These are phyloP conservation scores for Volvox africanus DNA, from an alignment of 139 green algal species.

Conservation along the genomic window DNA sequence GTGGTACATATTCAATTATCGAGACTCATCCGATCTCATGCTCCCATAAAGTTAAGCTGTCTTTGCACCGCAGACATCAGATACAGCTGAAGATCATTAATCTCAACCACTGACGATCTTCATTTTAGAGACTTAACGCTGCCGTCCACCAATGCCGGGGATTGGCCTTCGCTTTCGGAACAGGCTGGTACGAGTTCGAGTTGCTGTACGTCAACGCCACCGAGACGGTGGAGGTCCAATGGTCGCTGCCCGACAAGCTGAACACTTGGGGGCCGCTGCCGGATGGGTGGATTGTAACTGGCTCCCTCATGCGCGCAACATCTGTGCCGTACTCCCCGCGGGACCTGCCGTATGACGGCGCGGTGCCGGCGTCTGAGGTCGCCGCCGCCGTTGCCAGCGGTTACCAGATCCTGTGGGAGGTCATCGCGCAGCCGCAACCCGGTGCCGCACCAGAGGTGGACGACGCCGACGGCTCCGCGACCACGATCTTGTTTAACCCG, in stretches of 20 bases:
- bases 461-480: neutral
- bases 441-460: neutral
- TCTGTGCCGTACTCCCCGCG: neutral
- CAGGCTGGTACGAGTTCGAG: conserved; percentile 43
- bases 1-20: too few species aligned
- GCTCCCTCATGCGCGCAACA: neutral
- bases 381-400: neutral
- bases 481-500: neutral
- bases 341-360: neutral
- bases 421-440: too few species aligned
- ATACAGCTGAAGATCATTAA: too few species aligned
- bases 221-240: neutral
- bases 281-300: neutral
- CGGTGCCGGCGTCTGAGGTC: neutral
- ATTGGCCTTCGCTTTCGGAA: too few species aligned
- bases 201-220: conserved; percentile 19
- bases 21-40: too few species aligned
- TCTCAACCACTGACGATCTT: too few species aligned
- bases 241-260: neutral
- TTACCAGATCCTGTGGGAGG: neutral
- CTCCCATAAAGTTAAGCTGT: too few species aligned
- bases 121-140: too few species aligned
- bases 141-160: too few species aligned
- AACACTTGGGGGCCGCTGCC: neutral
- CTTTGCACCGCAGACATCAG: too few species aligned